These are phyloP conservation scores for Amylocarpus encephaloides DNA, from an alignment of 2,329 filamentous ascomycete genomes.

Conservation along the genomic window DNA sequence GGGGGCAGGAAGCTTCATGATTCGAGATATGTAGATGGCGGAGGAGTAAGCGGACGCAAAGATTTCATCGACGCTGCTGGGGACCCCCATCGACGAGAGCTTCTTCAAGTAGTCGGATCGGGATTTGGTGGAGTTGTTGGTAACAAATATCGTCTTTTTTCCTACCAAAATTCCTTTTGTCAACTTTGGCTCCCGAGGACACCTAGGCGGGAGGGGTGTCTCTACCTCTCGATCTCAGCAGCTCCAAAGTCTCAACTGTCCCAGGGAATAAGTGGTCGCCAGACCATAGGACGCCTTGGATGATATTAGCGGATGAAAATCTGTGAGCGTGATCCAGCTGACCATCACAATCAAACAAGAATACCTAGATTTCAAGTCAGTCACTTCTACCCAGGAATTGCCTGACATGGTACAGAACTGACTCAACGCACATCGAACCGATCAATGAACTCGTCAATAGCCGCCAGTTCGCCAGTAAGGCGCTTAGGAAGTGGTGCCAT, in stretches of 20 bases:
- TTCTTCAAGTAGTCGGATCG: conserved; percentile 90
- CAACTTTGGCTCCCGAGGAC: not conserved
- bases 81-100: conserved; percentile 73
- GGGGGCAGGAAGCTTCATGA: conserved; percentile 68
- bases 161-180: conserved; percentile 42
- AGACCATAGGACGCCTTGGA: conserved; percentile 85
- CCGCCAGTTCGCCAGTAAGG: conserved; percentile 71
- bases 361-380: conserved; percentile 52
- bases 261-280: conserved; percentile 85
- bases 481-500: conserved; percentile 42
- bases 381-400: conserved; percentile 7
- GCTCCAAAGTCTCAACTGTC: conserved; percentile 75
- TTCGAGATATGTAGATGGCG: conserved; percentile 90
- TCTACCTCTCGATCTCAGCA: conserved; percentile 71
- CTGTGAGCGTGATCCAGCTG: conserved; percentile 27
- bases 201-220: not conserved
- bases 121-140: conserved; percentile 98
- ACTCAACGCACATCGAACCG: conserved; percentile 76
- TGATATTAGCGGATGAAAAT: conserved; percentile 14
- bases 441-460: conserved; percentile 77
- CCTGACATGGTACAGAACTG: conserved; percentile 11
- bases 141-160: conserved; percentile 92
- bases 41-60: conserved; percentile 91
- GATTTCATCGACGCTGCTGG: conserved; percentile 76
- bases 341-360: conserved; percentile 98